Evolutionary conservation across 2,329 filamentous ascomycete species (phyloP).

Genomic region (Venturia nashicola): DNA sequence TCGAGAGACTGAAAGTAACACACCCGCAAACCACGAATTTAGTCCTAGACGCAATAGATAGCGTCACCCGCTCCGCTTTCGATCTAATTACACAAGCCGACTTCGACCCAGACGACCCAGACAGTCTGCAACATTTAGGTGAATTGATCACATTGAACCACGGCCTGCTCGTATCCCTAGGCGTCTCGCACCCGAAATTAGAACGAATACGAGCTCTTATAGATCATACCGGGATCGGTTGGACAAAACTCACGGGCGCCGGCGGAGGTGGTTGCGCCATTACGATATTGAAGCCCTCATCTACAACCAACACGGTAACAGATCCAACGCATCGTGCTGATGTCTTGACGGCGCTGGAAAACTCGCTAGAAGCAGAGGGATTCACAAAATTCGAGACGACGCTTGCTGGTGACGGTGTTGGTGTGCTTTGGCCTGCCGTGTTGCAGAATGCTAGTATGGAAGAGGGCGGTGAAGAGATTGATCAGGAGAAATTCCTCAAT

Average conservation of each 20-base stretch:
- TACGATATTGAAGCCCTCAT: slow-evolving; percentile 63
- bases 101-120: slow-evolving; percentile 54
- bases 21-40: slow-evolving; percentile 68
- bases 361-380: slow-evolving; percentile 44
- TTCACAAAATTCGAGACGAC: slow-evolving; percentile 83
- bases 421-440: slow-evolving; percentile 86
- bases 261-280: slow-evolving; percentile 95
- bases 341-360: slow-evolving; percentile 48
- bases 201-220: slow-evolving; percentile 77
- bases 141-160: slow-evolving; percentile 91
- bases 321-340: slow-evolving; percentile 18
- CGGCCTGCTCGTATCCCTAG: slow-evolving; percentile 77
- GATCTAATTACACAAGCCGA: slow-evolving; percentile 43
- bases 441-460: slow-evolving; percentile 73
- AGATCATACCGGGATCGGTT: slow-evolving; percentile 79
- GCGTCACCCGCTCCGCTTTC: slow-evolving; percentile 49
- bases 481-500: slow-evolving; percentile 75
- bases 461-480: slow-evolving; percentile 82
- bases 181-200: slow-evolving; percentile 86
- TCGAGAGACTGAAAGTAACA: slow-evolving; percentile 54
- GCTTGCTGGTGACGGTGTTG: slow-evolving; percentile 84
- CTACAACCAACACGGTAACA: not conserved
- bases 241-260: slow-evolving; percentile 94
- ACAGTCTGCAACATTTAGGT: slow-evolving; percentile 61
- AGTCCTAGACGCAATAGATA: slow-evolving; percentile 78